Conservation (phyloP, 2,329 filamentous ascomycete genomes). For the Diaporthe velutina region DNA sequence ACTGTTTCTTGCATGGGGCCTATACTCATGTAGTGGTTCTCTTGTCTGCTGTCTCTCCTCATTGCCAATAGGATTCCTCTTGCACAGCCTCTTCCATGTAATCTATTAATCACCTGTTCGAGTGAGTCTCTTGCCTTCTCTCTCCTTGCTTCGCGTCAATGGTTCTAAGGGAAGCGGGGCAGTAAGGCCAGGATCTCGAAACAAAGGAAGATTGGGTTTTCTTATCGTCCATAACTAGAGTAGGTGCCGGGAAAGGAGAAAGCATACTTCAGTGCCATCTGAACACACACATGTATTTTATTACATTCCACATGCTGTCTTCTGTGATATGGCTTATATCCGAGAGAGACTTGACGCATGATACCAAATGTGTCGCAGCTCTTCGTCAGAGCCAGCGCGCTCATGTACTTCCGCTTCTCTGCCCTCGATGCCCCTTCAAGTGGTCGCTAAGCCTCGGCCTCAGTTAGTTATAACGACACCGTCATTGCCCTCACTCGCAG, state of each 20-base stretch:
- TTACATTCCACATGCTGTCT: not conserved
- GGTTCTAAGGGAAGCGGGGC: too few relatives aligned
- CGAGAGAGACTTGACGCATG: not conserved
- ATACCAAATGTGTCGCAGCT: not conserved
- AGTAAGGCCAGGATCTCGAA: too few relatives aligned
- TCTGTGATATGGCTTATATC: not conserved
- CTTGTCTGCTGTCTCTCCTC: not conserved
- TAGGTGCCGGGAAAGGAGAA: too few relatives aligned
- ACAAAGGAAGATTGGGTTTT: too few relatives aligned
- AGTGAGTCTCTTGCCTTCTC: not conserved
- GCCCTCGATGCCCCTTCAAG: not conserved
- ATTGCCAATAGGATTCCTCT: not conserved
- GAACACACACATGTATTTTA: not conserved
- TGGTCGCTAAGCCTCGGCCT: not conserved
- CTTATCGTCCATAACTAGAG: too few relatives aligned
- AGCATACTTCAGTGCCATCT: too few relatives aligned
- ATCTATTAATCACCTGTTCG: too few relatives aligned
- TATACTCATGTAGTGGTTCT: not conserved
- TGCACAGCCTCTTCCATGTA: not conserved
- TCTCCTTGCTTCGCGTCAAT: too few relatives aligned
- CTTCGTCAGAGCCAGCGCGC: not conserved
- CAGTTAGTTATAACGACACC: not conserved
- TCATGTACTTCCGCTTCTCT: not conserved
- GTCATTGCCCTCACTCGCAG: not conserved
- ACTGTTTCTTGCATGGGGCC: not conserved